These are phyloP conservation scores for Pseudogymnoascus sp. DNA, from an alignment of 2,329 filamentous ascomycete species.

Conservation along the genomic window DNA sequence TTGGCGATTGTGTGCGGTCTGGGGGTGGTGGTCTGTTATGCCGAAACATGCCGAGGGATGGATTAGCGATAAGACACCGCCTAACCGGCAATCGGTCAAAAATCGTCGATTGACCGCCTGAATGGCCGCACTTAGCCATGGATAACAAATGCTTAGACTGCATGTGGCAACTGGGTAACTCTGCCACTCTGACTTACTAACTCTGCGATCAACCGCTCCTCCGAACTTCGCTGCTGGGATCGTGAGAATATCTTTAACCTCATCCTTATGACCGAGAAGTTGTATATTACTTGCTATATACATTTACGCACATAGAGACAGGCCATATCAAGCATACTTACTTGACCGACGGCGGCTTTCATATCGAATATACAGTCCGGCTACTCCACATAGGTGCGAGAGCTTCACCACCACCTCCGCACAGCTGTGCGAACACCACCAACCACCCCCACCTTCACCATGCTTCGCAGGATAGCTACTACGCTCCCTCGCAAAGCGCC, in stretches of 20 bases:
- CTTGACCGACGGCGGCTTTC: not conserved
- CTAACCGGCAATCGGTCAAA: not conserved
- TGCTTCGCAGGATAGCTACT: conserved; percentile 26
- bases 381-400: not conserved
- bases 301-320: not conserved
- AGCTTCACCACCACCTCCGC: not conserved
- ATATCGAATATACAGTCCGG: not conserved
- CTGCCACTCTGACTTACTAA: not conserved
- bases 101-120: not conserved
- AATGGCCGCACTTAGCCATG: not conserved
- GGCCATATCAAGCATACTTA: not conserved
- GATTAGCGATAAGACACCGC: not conserved
- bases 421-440: not conserved
- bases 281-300: not conserved
- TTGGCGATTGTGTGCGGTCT: not conserved
- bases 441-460: conserved; percentile 15
- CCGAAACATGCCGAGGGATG: conserved; percentile 2
- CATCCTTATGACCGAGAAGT: not conserved
- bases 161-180: not conserved
- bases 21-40: not conserved
- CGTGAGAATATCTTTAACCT: not conserved
- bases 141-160: not conserved
- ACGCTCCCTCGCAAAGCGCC: conserved; percentile 20
- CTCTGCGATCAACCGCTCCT: not conserved
- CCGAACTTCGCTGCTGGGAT: not conserved